phyloP scores from a whole-genome alignment of 2,329 filamentous ascomycete genomes.

The Phaeosphaeriaceae sp. region DNA sequence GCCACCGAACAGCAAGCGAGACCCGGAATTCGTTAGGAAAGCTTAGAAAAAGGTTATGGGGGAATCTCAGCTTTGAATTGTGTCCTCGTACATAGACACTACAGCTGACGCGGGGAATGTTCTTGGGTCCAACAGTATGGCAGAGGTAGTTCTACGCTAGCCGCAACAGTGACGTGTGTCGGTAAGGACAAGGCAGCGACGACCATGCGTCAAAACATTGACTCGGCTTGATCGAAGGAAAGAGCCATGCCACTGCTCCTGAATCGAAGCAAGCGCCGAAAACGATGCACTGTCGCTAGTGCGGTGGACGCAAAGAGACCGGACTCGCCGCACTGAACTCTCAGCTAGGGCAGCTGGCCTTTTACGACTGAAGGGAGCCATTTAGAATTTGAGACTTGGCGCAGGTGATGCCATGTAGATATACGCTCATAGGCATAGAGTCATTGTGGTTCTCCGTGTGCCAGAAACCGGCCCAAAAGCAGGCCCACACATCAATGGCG shows the following conservation, averaged over 20 bases:
- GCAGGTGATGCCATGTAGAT: neutral
- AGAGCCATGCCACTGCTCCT: neutral
- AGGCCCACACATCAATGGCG: neutral
- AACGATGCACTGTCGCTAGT: neutral
- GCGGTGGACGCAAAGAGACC: neutral
- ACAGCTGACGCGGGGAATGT: constrained; percentile 17
- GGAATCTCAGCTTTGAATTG: neutral
- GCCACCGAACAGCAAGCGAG: neutral
- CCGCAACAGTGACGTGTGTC: constrained; percentile 14
- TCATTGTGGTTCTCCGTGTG: neutral
- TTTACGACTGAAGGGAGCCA: neutral
- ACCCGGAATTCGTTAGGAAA: neutral
- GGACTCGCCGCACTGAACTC: neutral
- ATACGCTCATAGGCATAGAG: neutral
- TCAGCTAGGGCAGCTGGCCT: neutral
- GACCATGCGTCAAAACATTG: constrained; percentile 24
- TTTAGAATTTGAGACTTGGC: neutral
- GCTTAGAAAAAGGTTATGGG: neutral
- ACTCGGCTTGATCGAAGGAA: neutral
- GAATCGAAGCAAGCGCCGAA: neutral
- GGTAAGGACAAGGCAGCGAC: constrained; percentile 20
- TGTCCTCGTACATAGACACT: neutral
- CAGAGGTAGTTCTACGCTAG: constrained; percentile 12
- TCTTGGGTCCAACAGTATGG: constrained; percentile 20
- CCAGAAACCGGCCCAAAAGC: neutral